Evolutionary conservation across 768 basidiomycete species (phyloP).

Genomic region (Mycena crocata): DNA sequence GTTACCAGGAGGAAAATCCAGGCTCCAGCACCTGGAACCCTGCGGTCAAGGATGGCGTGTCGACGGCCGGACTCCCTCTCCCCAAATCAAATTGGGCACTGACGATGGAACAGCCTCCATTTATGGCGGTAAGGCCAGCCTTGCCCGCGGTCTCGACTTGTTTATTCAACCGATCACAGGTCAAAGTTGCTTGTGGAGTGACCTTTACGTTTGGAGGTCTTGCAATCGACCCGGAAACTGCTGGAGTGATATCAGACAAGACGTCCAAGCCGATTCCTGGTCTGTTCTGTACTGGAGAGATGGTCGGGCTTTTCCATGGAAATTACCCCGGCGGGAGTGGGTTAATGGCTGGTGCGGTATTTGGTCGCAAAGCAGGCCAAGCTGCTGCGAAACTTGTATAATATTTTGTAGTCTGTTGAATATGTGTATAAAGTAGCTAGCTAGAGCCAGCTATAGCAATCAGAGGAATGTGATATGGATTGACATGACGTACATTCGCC

Average conservation of each 20-base stretch:
- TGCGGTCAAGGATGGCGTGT: constrained; percentile 70
- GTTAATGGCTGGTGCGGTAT: constrained; percentile 72
- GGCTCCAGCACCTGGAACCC: constrained; percentile 67
- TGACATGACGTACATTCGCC: too few relatives aligned
- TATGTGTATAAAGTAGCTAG: too few relatives aligned
- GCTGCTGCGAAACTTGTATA: constrained; percentile 8
- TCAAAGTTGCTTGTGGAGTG: constrained; percentile 76
- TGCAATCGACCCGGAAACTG: constrained; percentile 65
- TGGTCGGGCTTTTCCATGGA: constrained; percentile 70
- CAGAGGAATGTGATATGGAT: too few relatives aligned
- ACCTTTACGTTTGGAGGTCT: constrained; percentile 82
- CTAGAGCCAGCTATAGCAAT: too few relatives aligned
- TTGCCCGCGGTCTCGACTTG: neutral
- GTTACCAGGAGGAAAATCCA: constrained; percentile 49
- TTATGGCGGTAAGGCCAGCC: constrained; percentile 56
- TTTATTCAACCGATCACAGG: constrained; percentile 13
- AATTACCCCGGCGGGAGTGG: constrained; percentile 82
- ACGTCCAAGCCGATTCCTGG: constrained; percentile 59
- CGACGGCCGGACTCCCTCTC: constrained; percentile 59
- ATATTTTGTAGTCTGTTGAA: neutral
- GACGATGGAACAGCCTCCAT: constrained; percentile 61
- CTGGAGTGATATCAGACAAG: constrained; percentile 59
- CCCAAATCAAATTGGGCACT: constrained; percentile 81
- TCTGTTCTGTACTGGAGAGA: constrained; percentile 75
- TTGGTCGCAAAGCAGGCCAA: constrained; percentile 55